These are phyloP conservation scores for Teunomyces funiuensis DNA, from an alignment of 805 yeast species.

Conservation along the genomic window DNA sequence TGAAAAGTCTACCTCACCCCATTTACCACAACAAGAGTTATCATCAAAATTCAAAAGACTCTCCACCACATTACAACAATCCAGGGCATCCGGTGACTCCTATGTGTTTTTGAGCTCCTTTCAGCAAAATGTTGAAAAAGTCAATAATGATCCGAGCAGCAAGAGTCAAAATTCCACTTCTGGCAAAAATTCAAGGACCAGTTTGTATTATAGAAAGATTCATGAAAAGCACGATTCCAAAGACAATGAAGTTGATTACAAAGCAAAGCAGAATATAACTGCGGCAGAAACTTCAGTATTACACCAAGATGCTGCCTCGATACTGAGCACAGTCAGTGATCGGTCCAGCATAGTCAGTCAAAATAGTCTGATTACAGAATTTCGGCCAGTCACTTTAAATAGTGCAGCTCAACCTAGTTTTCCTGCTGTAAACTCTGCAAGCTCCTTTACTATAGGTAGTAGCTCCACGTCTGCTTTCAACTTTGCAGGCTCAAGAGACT, in stretches of 20 bases:
- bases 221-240: constrained; percentile 19
- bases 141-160: constrained; percentile 14
- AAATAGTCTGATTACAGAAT: constrained; percentile 1
- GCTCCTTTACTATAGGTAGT: neutral
- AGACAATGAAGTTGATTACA: constrained; percentile 1
- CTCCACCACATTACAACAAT: constrained; percentile 35
- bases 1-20: constrained; percentile 6
- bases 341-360: constrained; percentile 24
- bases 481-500: constrained; percentile 18
- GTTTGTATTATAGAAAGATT: constrained; percentile 34
- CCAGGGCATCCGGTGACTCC: constrained; percentile 40
- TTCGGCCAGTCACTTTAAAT: neutral
- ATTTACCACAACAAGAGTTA: constrained; percentile 34
- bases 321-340: constrained; percentile 24
- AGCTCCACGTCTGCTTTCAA: constrained; percentile 7
- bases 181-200: constrained; percentile 19
- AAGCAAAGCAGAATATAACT: constrained; percentile 1
- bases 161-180: constrained; percentile 2
- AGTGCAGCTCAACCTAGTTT: neutral
- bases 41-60: constrained; percentile 37
- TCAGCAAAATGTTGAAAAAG: constrained; percentile 37
- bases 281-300: constrained; percentile 1
- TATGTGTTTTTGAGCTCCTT: constrained; percentile 37
- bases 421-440: neutral
- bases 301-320: constrained; percentile 16